Percentiles rank a stretch among this genome's conserved stretches.
phyloP scores from a whole-genome alignment of 2,329 filamentous ascomycete genomes.

The Fusarium heterosporum region DNA sequence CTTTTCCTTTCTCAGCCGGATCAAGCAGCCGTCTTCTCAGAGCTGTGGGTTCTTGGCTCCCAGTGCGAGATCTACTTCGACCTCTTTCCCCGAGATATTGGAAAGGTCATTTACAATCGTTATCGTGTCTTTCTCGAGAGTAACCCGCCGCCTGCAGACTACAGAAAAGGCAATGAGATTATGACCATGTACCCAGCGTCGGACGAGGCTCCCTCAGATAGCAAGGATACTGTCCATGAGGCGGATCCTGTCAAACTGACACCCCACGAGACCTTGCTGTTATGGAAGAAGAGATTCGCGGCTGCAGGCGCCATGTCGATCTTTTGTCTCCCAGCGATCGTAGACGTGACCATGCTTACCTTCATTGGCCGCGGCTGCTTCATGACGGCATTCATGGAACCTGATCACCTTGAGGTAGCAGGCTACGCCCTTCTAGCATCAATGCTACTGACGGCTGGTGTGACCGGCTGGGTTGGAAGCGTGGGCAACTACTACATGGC shows the following conservation, averaged over 20 bases:
- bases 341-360: conserved; percentile 33
- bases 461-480: conserved; percentile 38
- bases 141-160: conserved; percentile 22
- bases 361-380: conserved; percentile 35
- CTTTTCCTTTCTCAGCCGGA: conserved; percentile 37
- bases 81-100: conserved; percentile 31
- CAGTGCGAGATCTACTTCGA: conserved; percentile 40
- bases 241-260: conserved; percentile 10
- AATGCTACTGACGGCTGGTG: conserved; percentile 33
- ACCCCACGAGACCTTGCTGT: conserved; percentile 16
- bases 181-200: conserved; percentile 40
- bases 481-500: conserved; percentile 34
- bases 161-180: conserved; percentile 35
- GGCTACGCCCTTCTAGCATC: conserved; percentile 33
- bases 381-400: conserved; percentile 37
- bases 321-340: conserved; percentile 33
- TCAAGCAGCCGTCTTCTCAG: conserved; percentile 37
- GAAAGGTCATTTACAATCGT: conserved; percentile 22
- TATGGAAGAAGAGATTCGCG: conserved; percentile 34
- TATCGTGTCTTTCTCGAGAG: conserved; percentile 21
- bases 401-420: conserved; percentile 22
- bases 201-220: conserved; percentile 1
- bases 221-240: not conserved
- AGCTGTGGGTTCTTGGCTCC: conserved; percentile 38
- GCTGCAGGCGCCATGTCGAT: conserved; percentile 36